Evolutionary conservation across 2,329 filamentous ascomycete species (phyloP).

Genomic region (Colletotrichum shisoi): DNA sequence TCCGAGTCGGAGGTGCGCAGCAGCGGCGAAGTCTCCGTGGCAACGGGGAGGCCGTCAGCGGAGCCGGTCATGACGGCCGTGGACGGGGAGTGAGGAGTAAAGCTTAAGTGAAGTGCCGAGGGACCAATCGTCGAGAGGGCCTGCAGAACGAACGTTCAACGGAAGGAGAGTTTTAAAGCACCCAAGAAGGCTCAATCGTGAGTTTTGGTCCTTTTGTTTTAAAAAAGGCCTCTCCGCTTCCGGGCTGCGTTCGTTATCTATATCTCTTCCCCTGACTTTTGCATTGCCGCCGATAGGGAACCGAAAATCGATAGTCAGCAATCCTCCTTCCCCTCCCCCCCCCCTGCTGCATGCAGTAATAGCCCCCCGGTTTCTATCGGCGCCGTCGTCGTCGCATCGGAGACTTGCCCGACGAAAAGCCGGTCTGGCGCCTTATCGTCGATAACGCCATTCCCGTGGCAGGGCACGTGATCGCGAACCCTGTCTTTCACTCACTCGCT

Average conservation of each 20-base stretch:
- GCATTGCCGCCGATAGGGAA: not conserved
- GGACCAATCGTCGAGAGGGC: not conserved
- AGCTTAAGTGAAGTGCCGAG: not conserved
- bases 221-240: not conserved
- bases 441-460: slow-evolving; percentile 20
- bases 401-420: slow-evolving; percentile 33
- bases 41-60: slow-evolving; percentile 26
- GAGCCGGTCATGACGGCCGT: slow-evolving; percentile 26
- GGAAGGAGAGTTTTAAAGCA: not conserved
- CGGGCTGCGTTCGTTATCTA: not conserved
- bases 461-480: slow-evolving; percentile 22
- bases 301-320: slow-evolving; percentile 6
- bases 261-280: slow-evolving; percentile 8
- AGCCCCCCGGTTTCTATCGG: slow-evolving; percentile 26
- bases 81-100: not conserved
- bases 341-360: slow-evolving; percentile 21
- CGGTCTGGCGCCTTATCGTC: slow-evolving; percentile 14
- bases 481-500: not conserved
- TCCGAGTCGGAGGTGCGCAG: slow-evolving; percentile 38
- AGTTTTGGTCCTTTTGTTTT: slow-evolving; percentile 1
- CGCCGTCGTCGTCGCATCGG: slow-evolving; percentile 13
- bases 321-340: too few species aligned
- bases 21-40: slow-evolving; percentile 45
- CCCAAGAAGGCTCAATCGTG: not conserved
- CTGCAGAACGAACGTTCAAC: not conserved